phyloP scores from a whole-genome alignment of 108 stramenopile species.

The Cyclotella baltica region DNA sequence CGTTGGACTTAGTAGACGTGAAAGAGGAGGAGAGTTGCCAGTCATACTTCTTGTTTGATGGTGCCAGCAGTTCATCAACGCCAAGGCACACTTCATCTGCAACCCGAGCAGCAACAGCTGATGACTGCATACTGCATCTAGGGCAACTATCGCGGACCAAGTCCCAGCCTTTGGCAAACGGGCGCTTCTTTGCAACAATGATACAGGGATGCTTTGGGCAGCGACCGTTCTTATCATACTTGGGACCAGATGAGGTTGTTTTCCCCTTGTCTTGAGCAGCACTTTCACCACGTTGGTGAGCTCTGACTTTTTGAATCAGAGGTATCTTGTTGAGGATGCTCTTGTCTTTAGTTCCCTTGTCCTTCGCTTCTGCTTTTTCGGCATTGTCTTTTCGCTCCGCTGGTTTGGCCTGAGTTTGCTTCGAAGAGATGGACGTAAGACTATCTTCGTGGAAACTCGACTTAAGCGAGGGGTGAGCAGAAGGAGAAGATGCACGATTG shows the following conservation, averaged over 20 bases:
- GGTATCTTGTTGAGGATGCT: slow-evolving; percentile 12
- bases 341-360: slow-evolving; percentile 2
- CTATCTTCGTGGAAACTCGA: neutral
- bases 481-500: too few species aligned
- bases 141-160: neutral
- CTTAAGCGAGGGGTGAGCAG: neutral
- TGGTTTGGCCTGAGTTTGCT: neutral
- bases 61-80: slow-evolving; percentile 9
- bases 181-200: slow-evolving; percentile 14
- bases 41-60: slow-evolving; percentile 12
- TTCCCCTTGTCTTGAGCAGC: neutral
- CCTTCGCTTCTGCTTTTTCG: neutral
- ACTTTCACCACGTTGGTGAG: neutral
- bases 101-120: neutral
- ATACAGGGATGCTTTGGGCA: neutral
- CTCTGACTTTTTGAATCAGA: slow-evolving; percentile 9
- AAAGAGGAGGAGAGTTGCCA: slow-evolving; percentile 3
- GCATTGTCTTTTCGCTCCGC: neutral
- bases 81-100: neutral
- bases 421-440: neutral
- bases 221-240: slow-evolving; percentile 15
- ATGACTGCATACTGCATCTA: neutral
- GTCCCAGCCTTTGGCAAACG: slow-evolving; percentile 18
- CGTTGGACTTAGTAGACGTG: neutral
- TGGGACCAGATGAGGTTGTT: neutral